phyloP scores from a whole-genome alignment of 2,329 filamentous ascomycete species.

The Fusarium sulawesiense region DNA sequence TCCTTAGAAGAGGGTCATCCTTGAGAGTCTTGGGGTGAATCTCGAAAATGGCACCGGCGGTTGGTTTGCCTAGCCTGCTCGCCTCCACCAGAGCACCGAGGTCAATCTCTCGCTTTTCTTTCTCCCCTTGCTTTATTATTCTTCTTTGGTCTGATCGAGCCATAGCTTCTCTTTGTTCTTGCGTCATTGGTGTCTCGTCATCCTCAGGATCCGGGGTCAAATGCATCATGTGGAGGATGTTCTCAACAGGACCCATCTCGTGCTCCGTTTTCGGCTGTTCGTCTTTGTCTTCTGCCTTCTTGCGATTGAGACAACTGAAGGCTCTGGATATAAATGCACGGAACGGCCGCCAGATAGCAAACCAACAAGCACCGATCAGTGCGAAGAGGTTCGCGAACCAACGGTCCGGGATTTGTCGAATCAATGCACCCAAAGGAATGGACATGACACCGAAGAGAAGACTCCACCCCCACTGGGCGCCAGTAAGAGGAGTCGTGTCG shows the following conservation, averaged over 20 bases:
- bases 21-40: conserved; percentile 55
- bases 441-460: conserved; percentile 75
- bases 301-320: conserved; percentile 41
- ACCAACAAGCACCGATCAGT: conserved; percentile 2
- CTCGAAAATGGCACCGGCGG: conserved; percentile 50
- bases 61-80: conserved; percentile 45
- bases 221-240: conserved; percentile 40
- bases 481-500: conserved; percentile 69
- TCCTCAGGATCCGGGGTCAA: conserved; percentile 22
- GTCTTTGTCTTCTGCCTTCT: conserved; percentile 34
- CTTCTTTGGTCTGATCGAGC: conserved; percentile 35
- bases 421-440: conserved; percentile 67
- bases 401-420: conserved; percentile 56
- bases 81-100: conserved; percentile 49
- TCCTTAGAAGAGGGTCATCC: conserved; percentile 54
- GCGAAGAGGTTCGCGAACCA: conserved; percentile 47
- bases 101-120: conserved; percentile 45
- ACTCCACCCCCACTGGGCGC: conserved; percentile 76
- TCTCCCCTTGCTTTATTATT: conserved; percentile 30
- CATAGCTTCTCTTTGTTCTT: conserved; percentile 41
- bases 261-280: conserved; percentile 18
- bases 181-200: conserved; percentile 40
- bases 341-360: conserved; percentile 21
- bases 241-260: conserved; percentile 45
- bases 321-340: conserved; percentile 26